Conservation (phyloP, 768 basidiomycete species). For the Leucocoprinus sp. region DNA sequence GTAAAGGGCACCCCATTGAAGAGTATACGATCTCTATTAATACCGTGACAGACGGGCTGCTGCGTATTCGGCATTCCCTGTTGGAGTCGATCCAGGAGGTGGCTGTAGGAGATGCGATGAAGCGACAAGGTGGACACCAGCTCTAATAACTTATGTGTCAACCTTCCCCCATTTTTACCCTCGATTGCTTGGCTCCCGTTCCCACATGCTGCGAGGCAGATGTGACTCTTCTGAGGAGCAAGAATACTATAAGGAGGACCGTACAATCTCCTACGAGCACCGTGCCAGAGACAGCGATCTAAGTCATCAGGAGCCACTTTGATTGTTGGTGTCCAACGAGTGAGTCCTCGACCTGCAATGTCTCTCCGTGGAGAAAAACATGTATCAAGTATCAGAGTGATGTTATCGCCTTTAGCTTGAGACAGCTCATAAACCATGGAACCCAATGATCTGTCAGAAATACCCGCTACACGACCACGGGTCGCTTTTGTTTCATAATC, state of each 20-base stretch:
- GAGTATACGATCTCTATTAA: slow-evolving; percentile 37
- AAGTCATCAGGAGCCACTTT: slow-evolving; percentile 49
- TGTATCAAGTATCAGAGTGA: slow-evolving; percentile 59
- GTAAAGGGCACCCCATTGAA: slow-evolving; percentile 52
- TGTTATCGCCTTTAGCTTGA: slow-evolving; percentile 55
- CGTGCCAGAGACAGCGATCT: slow-evolving; percentile 46
- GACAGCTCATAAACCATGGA: slow-evolving; percentile 53
- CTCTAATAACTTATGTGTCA: slow-evolving; percentile 49
- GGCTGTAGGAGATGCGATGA: slow-evolving; percentile 42
- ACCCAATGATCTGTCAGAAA: slow-evolving; percentile 59
- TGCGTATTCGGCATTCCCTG: slow-evolving; percentile 34
- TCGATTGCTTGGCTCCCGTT: slow-evolving; percentile 50
- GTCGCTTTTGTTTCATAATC: slow-evolving; percentile 49
- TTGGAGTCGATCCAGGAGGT: slow-evolving; percentile 37
- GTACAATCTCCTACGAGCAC: slow-evolving; percentile 30
- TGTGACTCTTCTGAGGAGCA: slow-evolving; percentile 35
- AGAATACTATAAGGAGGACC: slow-evolving; percentile 36
- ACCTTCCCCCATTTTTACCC: slow-evolving; percentile 53
- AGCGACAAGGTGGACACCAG: slow-evolving; percentile 37
- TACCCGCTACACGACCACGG: slow-evolving; percentile 46
- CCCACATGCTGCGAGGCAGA: slow-evolving; percentile 49
- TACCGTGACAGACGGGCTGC: slow-evolving; percentile 42
- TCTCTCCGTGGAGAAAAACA: slow-evolving; percentile 45
- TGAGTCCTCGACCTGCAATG: slow-evolving; percentile 35
- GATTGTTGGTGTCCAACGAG: slow-evolving; percentile 54